Conservation (phyloP, 2,329 filamentous ascomycete species). For the Diaporthe longicolla region DNA sequence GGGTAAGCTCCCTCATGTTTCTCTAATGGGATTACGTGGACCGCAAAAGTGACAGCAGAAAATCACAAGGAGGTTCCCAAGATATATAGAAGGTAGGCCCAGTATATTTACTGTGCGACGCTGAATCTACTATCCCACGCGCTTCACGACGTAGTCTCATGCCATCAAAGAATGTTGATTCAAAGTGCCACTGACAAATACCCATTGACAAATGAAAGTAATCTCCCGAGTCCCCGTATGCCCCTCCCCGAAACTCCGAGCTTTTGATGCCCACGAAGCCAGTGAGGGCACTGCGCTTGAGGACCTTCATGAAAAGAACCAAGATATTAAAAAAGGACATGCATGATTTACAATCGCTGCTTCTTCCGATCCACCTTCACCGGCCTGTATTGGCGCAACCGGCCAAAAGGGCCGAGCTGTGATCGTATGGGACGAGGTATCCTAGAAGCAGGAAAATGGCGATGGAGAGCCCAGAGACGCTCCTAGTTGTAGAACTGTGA, state of each 20-base stretch:
- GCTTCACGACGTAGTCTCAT: neutral
- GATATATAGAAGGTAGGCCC: neutral
- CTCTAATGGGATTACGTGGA: neutral
- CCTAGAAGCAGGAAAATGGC: too few relatives aligned
- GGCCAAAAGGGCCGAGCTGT: too few relatives aligned
- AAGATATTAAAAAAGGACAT: too few relatives aligned
- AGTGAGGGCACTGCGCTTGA: neutral
- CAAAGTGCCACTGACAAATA: neutral
- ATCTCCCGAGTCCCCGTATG: constrained; percentile 10
- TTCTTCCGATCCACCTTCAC: neutral
- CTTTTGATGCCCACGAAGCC: constrained; percentile 31
- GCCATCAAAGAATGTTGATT: neutral
- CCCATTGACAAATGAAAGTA: constrained; percentile 8
- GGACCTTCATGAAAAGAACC: neutral
- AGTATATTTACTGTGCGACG: too few relatives aligned
- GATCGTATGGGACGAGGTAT: too few relatives aligned
- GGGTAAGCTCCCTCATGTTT: neutral
- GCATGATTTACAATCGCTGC: neutral
- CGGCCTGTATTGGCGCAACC: too few relatives aligned
- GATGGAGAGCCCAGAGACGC: too few relatives aligned
- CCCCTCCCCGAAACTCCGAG: constrained; percentile 41
- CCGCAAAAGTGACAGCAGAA: neutral
- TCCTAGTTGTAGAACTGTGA: constrained; percentile 69
- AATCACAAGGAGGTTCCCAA: neutral
- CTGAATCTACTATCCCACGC: neutral